Percentiles rank a stretch among this genome's conserved stretches.
Conservation (phyloP, 1,284 basidiomycete genomes). For the Gomphus bonarii region DNA sequence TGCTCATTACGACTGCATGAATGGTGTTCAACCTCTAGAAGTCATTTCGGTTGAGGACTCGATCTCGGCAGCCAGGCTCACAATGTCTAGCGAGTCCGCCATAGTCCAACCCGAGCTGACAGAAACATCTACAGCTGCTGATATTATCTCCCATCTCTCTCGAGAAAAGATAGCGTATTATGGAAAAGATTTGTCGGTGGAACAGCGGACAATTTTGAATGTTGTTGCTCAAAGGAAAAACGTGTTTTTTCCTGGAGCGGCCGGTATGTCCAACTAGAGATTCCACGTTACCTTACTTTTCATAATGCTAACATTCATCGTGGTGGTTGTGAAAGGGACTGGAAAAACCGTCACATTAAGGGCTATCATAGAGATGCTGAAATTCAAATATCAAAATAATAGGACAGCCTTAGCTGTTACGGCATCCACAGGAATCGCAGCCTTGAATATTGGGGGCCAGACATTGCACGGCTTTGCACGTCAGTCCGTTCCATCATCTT, state of each 20-base stretch:
- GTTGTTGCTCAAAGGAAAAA: slow-evolving; percentile 48
- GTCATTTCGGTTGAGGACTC: not conserved
- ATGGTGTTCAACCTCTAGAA: not conserved
- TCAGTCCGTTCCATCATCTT: not conserved
- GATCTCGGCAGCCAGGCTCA: not conserved
- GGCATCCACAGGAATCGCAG: slow-evolving; percentile 31
- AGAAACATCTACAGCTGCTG: too few species aligned
- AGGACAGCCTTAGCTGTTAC: not conserved
- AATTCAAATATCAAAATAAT: not conserved
- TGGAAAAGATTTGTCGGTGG: slow-evolving; percentile 27
- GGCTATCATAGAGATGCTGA: slow-evolving; percentile 30
- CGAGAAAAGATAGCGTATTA: not conserved
- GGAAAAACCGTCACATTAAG: slow-evolving; percentile 23
- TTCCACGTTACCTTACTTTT: not conserved
- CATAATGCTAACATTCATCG: not conserved
- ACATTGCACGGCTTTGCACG: slow-evolving; percentile 42
- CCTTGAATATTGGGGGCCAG: slow-evolving; percentile 42
- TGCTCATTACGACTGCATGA: not conserved
- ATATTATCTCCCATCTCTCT: not conserved
- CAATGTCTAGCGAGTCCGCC: not conserved
- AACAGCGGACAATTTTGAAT: slow-evolving; percentile 48
- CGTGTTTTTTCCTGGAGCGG: slow-evolving; percentile 77
- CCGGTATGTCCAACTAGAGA: slow-evolving; percentile 27
- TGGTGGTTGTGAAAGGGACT: slow-evolving; percentile 8
- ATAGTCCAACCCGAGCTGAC: too few species aligned